A percentile compares a stretch with the other conserved stretches of the same genome.
Evolutionary conservation across 768 basidiomycete species (phyloP).

Genomic region (Strobilomyces echinocephalus): DNA sequence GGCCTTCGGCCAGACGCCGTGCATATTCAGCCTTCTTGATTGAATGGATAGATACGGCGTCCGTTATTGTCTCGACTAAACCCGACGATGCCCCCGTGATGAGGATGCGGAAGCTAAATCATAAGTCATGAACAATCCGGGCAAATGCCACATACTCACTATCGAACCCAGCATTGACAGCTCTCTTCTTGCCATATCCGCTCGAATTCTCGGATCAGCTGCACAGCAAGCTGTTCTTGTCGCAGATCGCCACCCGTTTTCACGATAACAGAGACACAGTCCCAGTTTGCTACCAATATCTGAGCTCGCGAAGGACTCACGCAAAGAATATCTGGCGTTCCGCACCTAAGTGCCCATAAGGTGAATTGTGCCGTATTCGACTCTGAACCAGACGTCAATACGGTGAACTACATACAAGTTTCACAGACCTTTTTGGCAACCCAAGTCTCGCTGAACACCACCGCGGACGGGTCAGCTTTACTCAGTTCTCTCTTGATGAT

Average conservation of each 20-base stretch:
- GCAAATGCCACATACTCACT: constrained; percentile 44
- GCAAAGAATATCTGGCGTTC: constrained; percentile 11
- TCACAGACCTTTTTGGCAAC: constrained; percentile 75
- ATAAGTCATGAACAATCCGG: neutral
- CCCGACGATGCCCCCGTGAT: constrained; percentile 93
- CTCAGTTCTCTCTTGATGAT: constrained; percentile 92
- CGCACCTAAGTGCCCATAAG: constrained; percentile 90
- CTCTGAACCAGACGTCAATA: constrained; percentile 36
- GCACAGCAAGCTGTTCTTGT: constrained; percentile 96
- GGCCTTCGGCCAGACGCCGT: constrained; percentile 72
- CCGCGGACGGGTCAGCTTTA: constrained; percentile 92
- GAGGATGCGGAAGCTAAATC: constrained; percentile 82
- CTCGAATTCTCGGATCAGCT: constrained; percentile 90
- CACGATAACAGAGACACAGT: constrained; percentile 95
- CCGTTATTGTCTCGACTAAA: constrained; percentile 95
- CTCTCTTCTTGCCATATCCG: constrained; percentile 94
- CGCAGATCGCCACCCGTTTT: constrained; percentile 96
- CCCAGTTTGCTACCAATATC: constrained; percentile 57
- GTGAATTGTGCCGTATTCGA: constrained; percentile 87
- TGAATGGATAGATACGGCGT: constrained; percentile 97
- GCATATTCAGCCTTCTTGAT: constrained; percentile 99
- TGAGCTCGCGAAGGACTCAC: constrained; percentile 5
- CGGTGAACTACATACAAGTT: neutral
- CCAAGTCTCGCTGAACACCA: constrained; percentile 96
- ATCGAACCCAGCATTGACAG: constrained; percentile 89